Evolutionary conservation across 306 rosid genomes (phyloP), one percentile per base, ranked within the genome.

Genomic region (Pachyrhizus erosus): DNA sequence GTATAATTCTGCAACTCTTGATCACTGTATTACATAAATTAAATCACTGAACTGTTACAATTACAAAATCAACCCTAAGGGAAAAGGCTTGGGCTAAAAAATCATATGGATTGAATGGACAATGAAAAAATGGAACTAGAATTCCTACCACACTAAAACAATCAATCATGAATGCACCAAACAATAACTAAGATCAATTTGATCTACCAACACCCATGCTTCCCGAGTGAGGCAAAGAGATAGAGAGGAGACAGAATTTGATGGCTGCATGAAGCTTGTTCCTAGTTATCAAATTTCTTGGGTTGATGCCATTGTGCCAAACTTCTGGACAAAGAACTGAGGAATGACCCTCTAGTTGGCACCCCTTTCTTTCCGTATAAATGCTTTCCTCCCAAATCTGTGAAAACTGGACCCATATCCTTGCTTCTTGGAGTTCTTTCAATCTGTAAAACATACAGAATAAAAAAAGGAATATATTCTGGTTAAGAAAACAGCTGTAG

Each of bases 311-410:
- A 92, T 45, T 94, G 99, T 13, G 92, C 95, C 83, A 94, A 80
- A 80, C 76, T 92, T 90, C 87, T 92, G 72, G 93, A 91, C 90
- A 96, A 87, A 37, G 94, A 91, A 77, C 92, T 78, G 18, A 94
- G 92, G 82, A 94, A 92, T 73, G 98, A 89, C 34, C 83, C 80
- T 87, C 87, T 94, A n/a, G 91, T 84, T 42, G 98, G 92, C 70
- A 91, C 81, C 76, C 95, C 99, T 85, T 92, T 93, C 97, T 88
- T 94, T 60, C 97, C 98, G 51, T 87, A 90, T 43, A 96, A 87
- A 88, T 96, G 92, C 85, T 96, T 96, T 73, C 99, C 97, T 84
- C 97, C 97, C 89, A 96, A 91, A 84, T 96, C 98, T 2, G 99
- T 94, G 84, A 88, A 89, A 42, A 80, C 77, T 5, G 99, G 98